Evolutionary conservation across 2,329 filamentous ascomycete species (phyloP), one percentile per base, ranked within the genome.

Genomic region (Stagonosporopsis tanaceti): DNA sequence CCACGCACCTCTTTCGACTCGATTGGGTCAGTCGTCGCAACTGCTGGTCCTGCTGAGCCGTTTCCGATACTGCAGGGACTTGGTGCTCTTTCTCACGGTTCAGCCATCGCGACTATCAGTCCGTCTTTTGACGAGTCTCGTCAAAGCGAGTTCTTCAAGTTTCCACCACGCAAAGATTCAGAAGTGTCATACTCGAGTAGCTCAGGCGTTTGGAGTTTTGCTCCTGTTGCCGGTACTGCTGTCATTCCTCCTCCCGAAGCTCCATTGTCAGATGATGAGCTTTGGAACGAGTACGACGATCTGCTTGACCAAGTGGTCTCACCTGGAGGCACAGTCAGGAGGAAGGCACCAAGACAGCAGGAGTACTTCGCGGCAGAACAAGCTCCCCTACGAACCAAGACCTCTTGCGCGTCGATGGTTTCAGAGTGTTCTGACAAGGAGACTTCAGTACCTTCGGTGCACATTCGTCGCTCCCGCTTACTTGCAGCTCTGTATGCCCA

Each of bases 221-320:
- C 83, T 12, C 84, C 84, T 6, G 86, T 88, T 3, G 62, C 60
- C 35, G 69, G 71, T 11, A 90, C 87, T 15, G 88, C 90, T 6
- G 78, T 92, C 2, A 80, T 90, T 22, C 89, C 90, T 0, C 78
- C 81, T 3, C 81, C 85, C 1, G 81, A 81, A 41, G 86, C 87
- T 4, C 88, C 86, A 0, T 82, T 89, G 4, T 86, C 80, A 1
- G 91, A 96, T 63, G 94, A 97, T 67, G 94, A 97, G 71, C 85
- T 97, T 1, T 98, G 94, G 94, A 89, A 93, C 48, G 94, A 96
- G 76, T 97, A 96, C 71, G 89, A 98, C 64, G 94, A 97, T 67
- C 80, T 97, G 12, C 85, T 97, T 51, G 90, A 91, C 50, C 88
- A 91, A 55, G 83, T 87, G 11, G 83, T 86, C 47, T 84, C 82